Conservation (phyloP, 2,329 filamentous ascomycete species). For the Fusarium oxysporum region DNA sequence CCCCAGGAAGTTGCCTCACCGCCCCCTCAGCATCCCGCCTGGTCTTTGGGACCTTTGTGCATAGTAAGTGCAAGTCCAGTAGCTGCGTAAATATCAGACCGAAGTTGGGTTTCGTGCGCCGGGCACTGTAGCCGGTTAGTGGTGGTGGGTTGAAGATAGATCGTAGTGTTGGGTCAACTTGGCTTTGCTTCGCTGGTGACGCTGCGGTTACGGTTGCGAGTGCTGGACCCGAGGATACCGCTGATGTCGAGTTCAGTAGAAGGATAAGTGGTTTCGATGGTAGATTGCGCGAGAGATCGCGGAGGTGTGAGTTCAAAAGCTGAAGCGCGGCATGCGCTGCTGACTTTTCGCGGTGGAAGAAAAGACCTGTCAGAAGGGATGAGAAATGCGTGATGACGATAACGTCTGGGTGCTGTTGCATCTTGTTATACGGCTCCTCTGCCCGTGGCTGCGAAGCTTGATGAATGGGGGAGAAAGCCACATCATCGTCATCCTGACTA, state of each 20-base stretch:
- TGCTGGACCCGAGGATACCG: constrained; percentile 10
- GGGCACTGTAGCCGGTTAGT: constrained; percentile 26
- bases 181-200: constrained; percentile 12
- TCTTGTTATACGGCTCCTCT: constrained; percentile 1
- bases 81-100: constrained; percentile 67
- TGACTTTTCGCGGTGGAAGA: constrained; percentile 59
- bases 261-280: constrained; percentile 61
- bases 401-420: constrained; percentile 49
- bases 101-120: constrained; percentile 62
- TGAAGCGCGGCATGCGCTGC: constrained; percentile 62
- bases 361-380: constrained; percentile 62
- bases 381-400: constrained; percentile 68
- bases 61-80: constrained; percentile 66
- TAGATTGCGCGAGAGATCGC: constrained; percentile 57
- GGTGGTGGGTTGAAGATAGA: constrained; percentile 60
- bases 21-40: constrained; percentile 54
- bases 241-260: constrained; percentile 64
- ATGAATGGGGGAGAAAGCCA: constrained; percentile 24
- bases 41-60: constrained; percentile 57
- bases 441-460: neutral
- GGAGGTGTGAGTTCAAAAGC: constrained; percentile 60
- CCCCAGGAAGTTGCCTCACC: constrained; percentile 1
- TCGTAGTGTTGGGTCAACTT: constrained; percentile 58
- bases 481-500: constrained; percentile 50
- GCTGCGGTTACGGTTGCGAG: neutral